Base-by-base conservation (phyloP, 345 rosid genomes). In the Eucalyptus curtisii region DNA sequence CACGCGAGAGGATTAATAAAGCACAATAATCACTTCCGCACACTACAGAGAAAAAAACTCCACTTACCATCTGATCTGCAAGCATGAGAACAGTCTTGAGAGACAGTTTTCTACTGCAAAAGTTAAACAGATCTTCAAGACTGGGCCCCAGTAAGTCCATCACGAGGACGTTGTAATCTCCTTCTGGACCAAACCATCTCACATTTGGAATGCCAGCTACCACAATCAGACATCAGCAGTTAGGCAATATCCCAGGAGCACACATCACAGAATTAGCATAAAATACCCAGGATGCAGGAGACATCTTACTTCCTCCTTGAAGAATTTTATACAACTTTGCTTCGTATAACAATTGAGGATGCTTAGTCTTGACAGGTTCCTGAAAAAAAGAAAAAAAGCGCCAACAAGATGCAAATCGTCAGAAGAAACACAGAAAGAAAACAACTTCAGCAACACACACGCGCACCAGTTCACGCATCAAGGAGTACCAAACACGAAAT, bases 281-380 rank as follows among this genome's bases (percentile, higher is more conserved):
- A 37, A 14, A 44, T 7, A 79, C 71, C 10, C 7, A 19, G 49
- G 48, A 81, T 15, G 49, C 76, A 86, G 50, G 22, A 37, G 89
- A 49, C 48, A 88, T 45, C 79, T 90, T 94, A 97, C 99, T 97
- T 95, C 99, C 99, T 94, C 98, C 99, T 87, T 97, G 99, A 66
- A 97, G 95, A 87, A 97, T 93, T 90, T 95, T 97, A 91, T 96
- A 97, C 80, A 97, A 76, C 94, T 96, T 97, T 2, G 99, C 95
- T 91, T 97, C 99, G 86, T 96, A 96, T 15, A 93, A 94, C 90
- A 97, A 92, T 88, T 97, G 99, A 17, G 99, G 99, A 93, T 97
- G 99, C 92, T 95, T 97, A 30, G 99, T 96, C 93, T 97, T 97
- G 86, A 95, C 95, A 92, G 90, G 95, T 95, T 98, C 99, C 99